A percentile compares a stretch with the other conserved stretches of the same genome.
Conservation (phyloP, 495 filamentous ascomycete species). For the Neurospora hispaniola region DNA sequence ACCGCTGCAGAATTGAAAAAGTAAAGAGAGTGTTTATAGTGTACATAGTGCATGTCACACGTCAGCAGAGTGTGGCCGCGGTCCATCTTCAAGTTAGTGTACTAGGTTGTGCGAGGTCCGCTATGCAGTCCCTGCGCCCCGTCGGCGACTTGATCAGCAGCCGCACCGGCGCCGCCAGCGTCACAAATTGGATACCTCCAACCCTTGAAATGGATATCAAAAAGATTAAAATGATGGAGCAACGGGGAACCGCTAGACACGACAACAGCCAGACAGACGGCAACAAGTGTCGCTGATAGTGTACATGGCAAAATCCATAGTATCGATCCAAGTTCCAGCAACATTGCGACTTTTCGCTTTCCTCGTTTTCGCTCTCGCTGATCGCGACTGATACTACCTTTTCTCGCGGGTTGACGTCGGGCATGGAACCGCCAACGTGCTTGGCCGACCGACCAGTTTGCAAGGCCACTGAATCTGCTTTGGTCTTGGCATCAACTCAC, state of each 20-base stretch:
- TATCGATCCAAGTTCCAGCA: background rate
- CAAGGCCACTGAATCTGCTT: background rate
- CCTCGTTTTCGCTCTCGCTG: background rate
- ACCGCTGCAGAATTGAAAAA: background rate
- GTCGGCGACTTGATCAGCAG: background rate
- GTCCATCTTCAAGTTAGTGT: background rate
- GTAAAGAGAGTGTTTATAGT: background rate
- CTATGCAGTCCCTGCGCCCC: background rate
- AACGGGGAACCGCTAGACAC: background rate
- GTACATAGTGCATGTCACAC: background rate
- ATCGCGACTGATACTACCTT: background rate
- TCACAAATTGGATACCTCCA: background rate
- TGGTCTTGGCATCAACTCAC: background rate
- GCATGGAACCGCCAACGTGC: too few relatives aligned
- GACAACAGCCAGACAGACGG: background rate
- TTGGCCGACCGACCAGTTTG: background rate
- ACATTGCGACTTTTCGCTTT: background rate
- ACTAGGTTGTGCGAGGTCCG: background rate
- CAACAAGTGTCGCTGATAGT: background rate
- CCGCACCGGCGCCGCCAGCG: background rate
- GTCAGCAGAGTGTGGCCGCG: background rate
- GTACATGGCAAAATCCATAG: background rate
- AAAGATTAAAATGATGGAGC: background rate
- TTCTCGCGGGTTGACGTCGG: background rate
- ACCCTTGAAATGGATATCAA: background rate